These are phyloP conservation scores for Plectranthus barbatus DNA, from an alignment of 257 asterid species.

Conservation along the genomic window DNA sequence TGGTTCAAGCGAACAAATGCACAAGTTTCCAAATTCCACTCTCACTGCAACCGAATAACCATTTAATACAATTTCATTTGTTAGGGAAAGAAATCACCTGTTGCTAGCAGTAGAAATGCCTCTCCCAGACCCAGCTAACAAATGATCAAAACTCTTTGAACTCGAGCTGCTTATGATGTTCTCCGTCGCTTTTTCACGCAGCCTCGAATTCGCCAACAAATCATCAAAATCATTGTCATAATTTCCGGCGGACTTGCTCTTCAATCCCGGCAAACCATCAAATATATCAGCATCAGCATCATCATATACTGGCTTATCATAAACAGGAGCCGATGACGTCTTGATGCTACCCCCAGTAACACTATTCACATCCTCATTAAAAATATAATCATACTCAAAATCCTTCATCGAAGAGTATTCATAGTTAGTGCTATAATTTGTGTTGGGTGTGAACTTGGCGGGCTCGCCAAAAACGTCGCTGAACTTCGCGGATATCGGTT, in stretches of 20 bases:
- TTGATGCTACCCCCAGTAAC: constrained; percentile 16
- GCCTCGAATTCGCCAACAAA: constrained; percentile 48
- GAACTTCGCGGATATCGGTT: constrained; percentile 75
- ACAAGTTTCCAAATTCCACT: not conserved
- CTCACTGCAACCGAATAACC: not conserved
- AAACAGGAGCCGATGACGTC: constrained; percentile 56
- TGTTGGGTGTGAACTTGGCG: constrained; percentile 42
- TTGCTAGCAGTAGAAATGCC: constrained; percentile 28
- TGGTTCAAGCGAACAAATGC: not conserved
- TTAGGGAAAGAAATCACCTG: constrained; percentile 35
- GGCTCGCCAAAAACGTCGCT: constrained; percentile 72
- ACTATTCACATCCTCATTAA: constrained; percentile 24
- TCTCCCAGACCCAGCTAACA: constrained; percentile 51
- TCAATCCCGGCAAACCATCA: constrained; percentile 83
- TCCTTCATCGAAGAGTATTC: constrained; percentile 31
- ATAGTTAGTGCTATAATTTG: constrained; percentile 20
- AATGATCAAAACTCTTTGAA: constrained; percentile 44
- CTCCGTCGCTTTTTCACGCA: constrained; percentile 22
- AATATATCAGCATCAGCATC: constrained; percentile 95
- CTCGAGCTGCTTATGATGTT: constrained; percentile 30
- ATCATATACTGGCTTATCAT: constrained; percentile 93
- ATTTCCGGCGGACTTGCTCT: constrained; percentile 46
- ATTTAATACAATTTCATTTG: not conserved
- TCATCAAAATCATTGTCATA: constrained; percentile 41
- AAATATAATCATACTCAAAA: constrained; percentile 58